phyloP scores from a whole-genome alignment of 305 asterid genomes.

The Fraxinus angustifolia region DNA sequence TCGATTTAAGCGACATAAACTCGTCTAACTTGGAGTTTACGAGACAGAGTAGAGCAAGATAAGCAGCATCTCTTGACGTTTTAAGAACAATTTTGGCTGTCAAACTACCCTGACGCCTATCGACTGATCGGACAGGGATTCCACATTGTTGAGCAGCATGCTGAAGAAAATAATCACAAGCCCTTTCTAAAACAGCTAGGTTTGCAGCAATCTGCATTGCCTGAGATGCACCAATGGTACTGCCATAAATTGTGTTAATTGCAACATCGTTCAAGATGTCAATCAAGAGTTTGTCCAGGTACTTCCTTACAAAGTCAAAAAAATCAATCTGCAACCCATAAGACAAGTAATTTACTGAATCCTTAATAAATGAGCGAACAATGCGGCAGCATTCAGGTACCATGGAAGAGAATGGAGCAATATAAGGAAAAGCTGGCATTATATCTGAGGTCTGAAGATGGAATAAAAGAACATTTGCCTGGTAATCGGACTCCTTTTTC shows the following conservation, averaged over 20 bases:
- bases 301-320: constrained; percentile 72
- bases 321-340: constrained; percentile 77
- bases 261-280: constrained; percentile 75
- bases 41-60: constrained; percentile 61
- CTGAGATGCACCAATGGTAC: constrained; percentile 68
- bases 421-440: constrained; percentile 95
- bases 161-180: constrained; percentile 87
- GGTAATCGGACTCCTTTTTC: constrained; percentile 93
- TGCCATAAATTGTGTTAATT: constrained; percentile 58
- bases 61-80: constrained; percentile 90
- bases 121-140: constrained; percentile 70
- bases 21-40: constrained; percentile 75
- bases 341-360: constrained; percentile 76
- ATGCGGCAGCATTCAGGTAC: constrained; percentile 89
- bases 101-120: constrained; percentile 67
- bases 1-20: constrained; percentile 64
- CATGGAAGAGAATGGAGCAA: constrained; percentile 88
- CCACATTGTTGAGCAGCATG: constrained; percentile 97
- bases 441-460: constrained; percentile 90
- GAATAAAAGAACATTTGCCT: constrained; percentile 71
- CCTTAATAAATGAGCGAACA: constrained; percentile 75
- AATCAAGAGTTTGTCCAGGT: constrained; percentile 79
- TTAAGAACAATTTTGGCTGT: constrained; percentile 79
- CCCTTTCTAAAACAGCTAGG: constrained; percentile 76
- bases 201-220: constrained; percentile 98